Conservation (phyloP, 1,139 yeast genomes). For the Hyphopichia fennica region DNA sequence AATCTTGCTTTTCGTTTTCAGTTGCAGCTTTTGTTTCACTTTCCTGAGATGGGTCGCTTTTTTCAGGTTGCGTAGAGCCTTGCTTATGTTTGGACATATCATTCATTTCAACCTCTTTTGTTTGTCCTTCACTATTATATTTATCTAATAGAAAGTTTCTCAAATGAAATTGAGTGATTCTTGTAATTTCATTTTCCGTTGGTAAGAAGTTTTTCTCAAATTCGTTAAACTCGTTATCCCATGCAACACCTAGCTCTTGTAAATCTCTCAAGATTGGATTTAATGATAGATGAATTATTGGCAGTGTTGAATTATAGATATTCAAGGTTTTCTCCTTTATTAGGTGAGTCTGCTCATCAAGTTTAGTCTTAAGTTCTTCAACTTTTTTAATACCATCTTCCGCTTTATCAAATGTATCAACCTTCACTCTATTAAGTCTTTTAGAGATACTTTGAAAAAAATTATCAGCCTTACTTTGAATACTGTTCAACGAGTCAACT, state of each 20-base stretch:
- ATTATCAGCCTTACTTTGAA: conserved; percentile 50
- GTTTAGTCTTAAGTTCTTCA: conserved; percentile 55
- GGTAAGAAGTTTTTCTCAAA: conserved; percentile 82
- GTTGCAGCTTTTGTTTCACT: not conserved
- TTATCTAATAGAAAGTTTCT: conserved; percentile 67
- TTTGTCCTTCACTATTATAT: conserved; percentile 33
- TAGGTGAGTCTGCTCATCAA: conserved; percentile 49
- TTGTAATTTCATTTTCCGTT: conserved; percentile 88
- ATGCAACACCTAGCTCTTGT: conserved; percentile 79
- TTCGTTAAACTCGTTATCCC: conserved; percentile 86
- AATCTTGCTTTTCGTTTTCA: not conserved
- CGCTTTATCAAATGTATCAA: conserved; percentile 73
- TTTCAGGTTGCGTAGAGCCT: not conserved
- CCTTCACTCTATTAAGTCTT: conserved; percentile 73
- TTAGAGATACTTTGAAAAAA: conserved; percentile 77
- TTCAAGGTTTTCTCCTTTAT: conserved; percentile 49
- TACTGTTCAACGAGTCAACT: conserved; percentile 57
- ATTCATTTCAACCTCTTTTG: conserved; percentile 12
- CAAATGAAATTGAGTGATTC: conserved; percentile 87
- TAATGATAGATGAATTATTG: conserved; percentile 67
- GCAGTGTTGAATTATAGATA: conserved; percentile 55
- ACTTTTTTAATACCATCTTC: conserved; percentile 67
- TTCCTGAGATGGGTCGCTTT: conserved; percentile 1
- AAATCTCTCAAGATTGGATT: conserved; percentile 69
- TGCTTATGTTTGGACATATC: conserved; percentile 4